Evolutionary conservation across 768 basidiomycete species (phyloP).

Genomic region (Amanita jacksonii): DNA sequence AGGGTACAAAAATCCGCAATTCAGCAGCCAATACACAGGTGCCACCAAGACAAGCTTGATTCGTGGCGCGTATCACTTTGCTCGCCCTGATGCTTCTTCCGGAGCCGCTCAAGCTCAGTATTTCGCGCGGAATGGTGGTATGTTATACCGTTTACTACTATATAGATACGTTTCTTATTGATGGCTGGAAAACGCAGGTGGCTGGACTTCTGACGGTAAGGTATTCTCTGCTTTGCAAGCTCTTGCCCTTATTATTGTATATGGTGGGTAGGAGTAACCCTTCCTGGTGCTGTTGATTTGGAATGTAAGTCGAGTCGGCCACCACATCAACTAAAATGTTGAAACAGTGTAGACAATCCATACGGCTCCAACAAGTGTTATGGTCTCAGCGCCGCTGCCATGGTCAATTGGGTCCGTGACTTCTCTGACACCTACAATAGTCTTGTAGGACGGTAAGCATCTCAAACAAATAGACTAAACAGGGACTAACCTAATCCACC

Average conservation of each 20-base stretch:
- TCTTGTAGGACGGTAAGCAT: slow-evolving; percentile 32
- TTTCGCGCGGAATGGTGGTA: slow-evolving; percentile 42
- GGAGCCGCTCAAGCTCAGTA: slow-evolving; percentile 52
- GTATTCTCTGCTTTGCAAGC: neutral
- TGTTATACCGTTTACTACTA: too few species aligned
- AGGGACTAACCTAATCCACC: too few species aligned
- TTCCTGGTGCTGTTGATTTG: slow-evolving; percentile 58
- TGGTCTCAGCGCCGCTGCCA: slow-evolving; percentile 37
- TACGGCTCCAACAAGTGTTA: slow-evolving; percentile 40
- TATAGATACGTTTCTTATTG: too few species aligned
- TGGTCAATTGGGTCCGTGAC: slow-evolving; percentile 56
- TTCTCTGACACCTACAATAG: slow-evolving; percentile 53
- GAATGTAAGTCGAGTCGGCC: slow-evolving; percentile 30
- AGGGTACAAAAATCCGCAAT: slow-evolving; percentile 33
- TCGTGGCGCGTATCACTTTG: slow-evolving; percentile 54
- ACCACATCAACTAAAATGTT: neutral
- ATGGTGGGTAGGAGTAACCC: slow-evolving; percentile 29
- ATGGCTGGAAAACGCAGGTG: slow-evolving; percentile 22
- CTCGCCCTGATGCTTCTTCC: slow-evolving; percentile 40
- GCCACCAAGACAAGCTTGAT: slow-evolving; percentile 48
- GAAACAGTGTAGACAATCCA: slow-evolving; percentile 35
- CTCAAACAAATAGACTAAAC: too few species aligned
- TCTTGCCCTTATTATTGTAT: too few species aligned
- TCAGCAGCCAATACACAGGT: slow-evolving; percentile 42
- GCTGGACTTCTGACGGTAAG: slow-evolving; percentile 39